A percentile compares a stretch with the other conserved stretches of the same genome.
These are phyloP conservation scores for Sugiyamaella grinbergsii DNA, from an alignment of 1,139 yeast species.

Conservation along the genomic window DNA sequence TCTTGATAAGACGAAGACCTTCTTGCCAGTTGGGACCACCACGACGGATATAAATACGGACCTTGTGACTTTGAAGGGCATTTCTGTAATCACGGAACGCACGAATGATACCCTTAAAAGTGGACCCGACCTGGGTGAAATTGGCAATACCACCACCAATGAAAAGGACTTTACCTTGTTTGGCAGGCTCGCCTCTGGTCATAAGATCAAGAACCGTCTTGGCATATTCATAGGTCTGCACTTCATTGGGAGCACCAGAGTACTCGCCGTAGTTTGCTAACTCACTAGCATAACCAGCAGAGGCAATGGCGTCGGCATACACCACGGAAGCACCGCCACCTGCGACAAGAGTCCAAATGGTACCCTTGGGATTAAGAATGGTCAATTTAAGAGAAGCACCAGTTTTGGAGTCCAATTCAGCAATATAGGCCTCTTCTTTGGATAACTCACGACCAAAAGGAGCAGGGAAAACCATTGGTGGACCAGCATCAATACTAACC, in stretches of 20 bases:
- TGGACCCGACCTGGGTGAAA: constrained; percentile 52
- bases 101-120: constrained; percentile 52
- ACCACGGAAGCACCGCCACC: constrained; percentile 54
- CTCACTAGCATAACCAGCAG: constrained; percentile 49
- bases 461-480: constrained; percentile 53
- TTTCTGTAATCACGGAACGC: constrained; percentile 49
- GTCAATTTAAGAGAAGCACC: constrained; percentile 52
- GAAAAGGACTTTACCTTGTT: constrained; percentile 49
- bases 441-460: constrained; percentile 51
- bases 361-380: constrained; percentile 48
- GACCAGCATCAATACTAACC: constrained; percentile 48
- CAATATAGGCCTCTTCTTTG: constrained; percentile 51
- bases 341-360: constrained; percentile 52
- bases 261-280: constrained; percentile 52
- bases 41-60: constrained; percentile 48
- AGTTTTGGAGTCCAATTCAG: constrained; percentile 52
- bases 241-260: constrained; percentile 51
- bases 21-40: constrained; percentile 56
- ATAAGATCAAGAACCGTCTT: constrained; percentile 51
- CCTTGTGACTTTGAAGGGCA: constrained; percentile 46
- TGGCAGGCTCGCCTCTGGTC: constrained; percentile 47
- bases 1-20: constrained; percentile 49
- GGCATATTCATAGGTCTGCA: constrained; percentile 52
- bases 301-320: constrained; percentile 52
- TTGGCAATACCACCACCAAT: constrained; percentile 54